Evolutionary conservation across 2,329 filamentous ascomycete genomes (phyloP), one percentile per base, ranked within the genome.

Genomic region (Pestalotiopsis sp.): DNA sequence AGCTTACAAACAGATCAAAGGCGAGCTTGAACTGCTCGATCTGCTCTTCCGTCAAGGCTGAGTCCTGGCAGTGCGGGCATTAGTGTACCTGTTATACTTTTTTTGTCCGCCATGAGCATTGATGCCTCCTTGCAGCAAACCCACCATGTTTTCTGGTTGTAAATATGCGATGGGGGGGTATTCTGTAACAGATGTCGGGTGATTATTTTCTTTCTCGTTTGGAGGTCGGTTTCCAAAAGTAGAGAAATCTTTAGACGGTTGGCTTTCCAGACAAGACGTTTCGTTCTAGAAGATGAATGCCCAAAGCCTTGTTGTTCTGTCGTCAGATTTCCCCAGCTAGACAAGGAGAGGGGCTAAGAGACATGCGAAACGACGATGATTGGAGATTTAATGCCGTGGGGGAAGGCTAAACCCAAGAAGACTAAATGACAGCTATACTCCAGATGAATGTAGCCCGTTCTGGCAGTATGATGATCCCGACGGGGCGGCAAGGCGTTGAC

Each of bases 1-100:
- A 36, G 31, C 61, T 45, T 52, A 64, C 61, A 64, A 64, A 64
- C 20, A 64, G 20, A 31, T 45, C 61, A n/a, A 64, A 64, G 13
- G 25, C 61, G 36, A 39, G n/a, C 38, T 52, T 45, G 25, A 38
- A 64, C 61, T 64, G 61, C 25, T 45, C 61, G 20, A 64, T 64
- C 38, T 64, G 61, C 61, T 64, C 61, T 49, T 25, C 39, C 27
- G 27, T 62, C 59, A 62, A 36, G 31, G 59, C n/a, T 20, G 59
- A 36, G 38, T 27, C 59, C 59, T 62, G 13, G 12, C 17, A 25
- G 38, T 39, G 36, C n/a, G 14, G 36, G 59, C 59, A 39, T 27
- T 59, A 59, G 23, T 27, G n/a, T 17, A 23, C 11, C 5, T 27
- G 14, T 52, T 20, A 17, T 17, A 59, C 57, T 27, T 59, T 59